phyloP scores from a whole-genome alignment of 2,329 filamentous ascomycete species.

The Amesomyces nigricolor region DNA sequence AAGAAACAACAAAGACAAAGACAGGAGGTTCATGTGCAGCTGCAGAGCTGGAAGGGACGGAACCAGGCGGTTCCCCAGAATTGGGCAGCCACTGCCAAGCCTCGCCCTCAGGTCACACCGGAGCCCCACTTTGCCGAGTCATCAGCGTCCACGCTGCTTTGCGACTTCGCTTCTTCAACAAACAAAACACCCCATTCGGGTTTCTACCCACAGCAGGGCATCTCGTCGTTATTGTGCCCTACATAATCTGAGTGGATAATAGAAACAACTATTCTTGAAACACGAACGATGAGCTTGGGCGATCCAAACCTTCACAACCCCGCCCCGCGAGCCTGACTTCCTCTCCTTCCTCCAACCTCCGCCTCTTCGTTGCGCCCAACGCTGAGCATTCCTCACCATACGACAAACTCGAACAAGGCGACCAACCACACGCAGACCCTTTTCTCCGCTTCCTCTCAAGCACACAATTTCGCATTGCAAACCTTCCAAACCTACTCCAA shows the following conservation, averaged over 20 bases:
- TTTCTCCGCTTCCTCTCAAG: neutral
- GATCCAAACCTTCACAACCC: neutral
- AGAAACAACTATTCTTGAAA: neutral
- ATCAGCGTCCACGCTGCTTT: conserved; percentile 6
- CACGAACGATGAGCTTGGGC: conserved; percentile 4
- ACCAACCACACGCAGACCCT: neutral
- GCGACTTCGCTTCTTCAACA: neutral
- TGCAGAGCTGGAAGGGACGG: too few species aligned
- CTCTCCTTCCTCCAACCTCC: neutral
- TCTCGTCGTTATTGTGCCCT: neutral
- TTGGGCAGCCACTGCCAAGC: neutral
- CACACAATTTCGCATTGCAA: neutral
- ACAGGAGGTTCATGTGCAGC: too few species aligned
- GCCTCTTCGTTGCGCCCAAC: neutral
- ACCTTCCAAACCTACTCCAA: neutral
- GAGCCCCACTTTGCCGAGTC: conserved; percentile 18
- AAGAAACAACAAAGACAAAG: too few species aligned
- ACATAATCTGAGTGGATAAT: neutral
- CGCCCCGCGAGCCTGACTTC: neutral
- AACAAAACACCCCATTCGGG: neutral
- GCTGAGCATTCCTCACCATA: neutral
- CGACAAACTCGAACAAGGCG: neutral
- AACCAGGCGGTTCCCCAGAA: neutral
- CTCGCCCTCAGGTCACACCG: conserved; percentile 3
- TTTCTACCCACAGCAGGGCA: conserved; percentile 5